These are phyloP conservation scores for Alternaria brassicae DNA, from an alignment of 2,329 filamentous ascomycete genomes.

Conservation along the genomic window DNA sequence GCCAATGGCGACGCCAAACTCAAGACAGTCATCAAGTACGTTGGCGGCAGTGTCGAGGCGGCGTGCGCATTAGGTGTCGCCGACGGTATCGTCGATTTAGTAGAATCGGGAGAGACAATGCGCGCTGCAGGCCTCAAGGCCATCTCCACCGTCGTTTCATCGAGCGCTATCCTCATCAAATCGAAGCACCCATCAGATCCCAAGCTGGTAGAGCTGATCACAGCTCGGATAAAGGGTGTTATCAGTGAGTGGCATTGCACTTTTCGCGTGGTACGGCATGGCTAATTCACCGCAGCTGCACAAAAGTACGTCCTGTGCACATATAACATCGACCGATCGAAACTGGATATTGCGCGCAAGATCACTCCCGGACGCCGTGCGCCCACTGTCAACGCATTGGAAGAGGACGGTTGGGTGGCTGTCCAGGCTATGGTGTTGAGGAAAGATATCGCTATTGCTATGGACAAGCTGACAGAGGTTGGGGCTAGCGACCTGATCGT, in stretches of 20 bases:
- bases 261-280: neutral
- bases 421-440: constrained; percentile 92
- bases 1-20: constrained; percentile 62
- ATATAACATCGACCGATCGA: constrained; percentile 84
- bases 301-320: constrained; percentile 94
- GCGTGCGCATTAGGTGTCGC: constrained; percentile 95
- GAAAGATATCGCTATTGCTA: constrained; percentile 81
- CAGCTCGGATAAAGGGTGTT: constrained; percentile 86
- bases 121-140: constrained; percentile 90
- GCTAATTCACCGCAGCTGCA: constrained; percentile 63
- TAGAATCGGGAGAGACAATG: constrained; percentile 99
- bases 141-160: constrained; percentile 91
- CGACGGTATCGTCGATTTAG: constrained; percentile 95
- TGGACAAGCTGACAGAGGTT: constrained; percentile 80
- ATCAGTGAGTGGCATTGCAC: constrained; percentile 66
- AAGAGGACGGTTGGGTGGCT: constrained; percentile 92
- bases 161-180: constrained; percentile 89
- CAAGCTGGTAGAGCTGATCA: constrained; percentile 81
- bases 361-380: constrained; percentile 95
- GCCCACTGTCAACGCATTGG: constrained; percentile 87
- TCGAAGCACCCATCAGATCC: constrained; percentile 83
- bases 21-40: constrained; percentile 87
- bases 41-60: constrained; percentile 96
- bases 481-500: constrained; percentile 88
- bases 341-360: constrained; percentile 70